Evolutionary conservation across 2,329 filamentous ascomycete species (phyloP), one percentile per base, ranked within the genome.

Genomic region (Penicillium glabrum): DNA sequence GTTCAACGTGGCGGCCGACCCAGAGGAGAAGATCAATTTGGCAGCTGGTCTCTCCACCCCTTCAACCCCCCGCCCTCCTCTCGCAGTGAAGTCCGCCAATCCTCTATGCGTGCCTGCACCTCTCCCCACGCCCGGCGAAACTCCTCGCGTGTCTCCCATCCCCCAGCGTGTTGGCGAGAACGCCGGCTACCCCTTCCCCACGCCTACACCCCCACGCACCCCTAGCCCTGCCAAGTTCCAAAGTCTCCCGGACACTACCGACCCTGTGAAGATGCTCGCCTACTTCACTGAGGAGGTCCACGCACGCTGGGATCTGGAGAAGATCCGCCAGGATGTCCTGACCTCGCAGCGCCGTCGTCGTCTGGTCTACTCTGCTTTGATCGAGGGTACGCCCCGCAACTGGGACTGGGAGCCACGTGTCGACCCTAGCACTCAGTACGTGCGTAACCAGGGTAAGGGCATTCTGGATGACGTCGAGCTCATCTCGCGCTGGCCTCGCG

Each of bases 341-440:
- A 76, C 81, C 39, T 92, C 89, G 45, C 93, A 97, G 79, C 87
- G 92, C 43, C 87, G 88, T 69, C 85, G 93, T 14, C 84, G 88
- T 50, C 77, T 96, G 9, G 89, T 91, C 26, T 96, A 91, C 87
- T 84, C 84, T 41, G 90, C 93, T 0, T 80, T 97, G 61, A 89
- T 86, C 71, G 77, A 87, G 73, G 93, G 92, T 54, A 80, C 80
- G 35, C 91, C 90, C 65, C 89, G 89, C 39, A 84, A 86, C 70
- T 97, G 93, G 93, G 93, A 97, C 75, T 89, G 89, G 75, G 84
- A 93, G 76, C 91, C 91, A 0, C 77, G 82, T 52, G 66, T 78
- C 48, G 70, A 76, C 61, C 71, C 70, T 8, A 73, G 73, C 58
- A 63, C 59, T 64, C 90, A 90, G 75, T 96, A 93, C 75, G 96